Evolutionary conservation across 192 early-diverging fungal genomes (phyloP).

Genomic region (Backusella liffmaniae): DNA sequence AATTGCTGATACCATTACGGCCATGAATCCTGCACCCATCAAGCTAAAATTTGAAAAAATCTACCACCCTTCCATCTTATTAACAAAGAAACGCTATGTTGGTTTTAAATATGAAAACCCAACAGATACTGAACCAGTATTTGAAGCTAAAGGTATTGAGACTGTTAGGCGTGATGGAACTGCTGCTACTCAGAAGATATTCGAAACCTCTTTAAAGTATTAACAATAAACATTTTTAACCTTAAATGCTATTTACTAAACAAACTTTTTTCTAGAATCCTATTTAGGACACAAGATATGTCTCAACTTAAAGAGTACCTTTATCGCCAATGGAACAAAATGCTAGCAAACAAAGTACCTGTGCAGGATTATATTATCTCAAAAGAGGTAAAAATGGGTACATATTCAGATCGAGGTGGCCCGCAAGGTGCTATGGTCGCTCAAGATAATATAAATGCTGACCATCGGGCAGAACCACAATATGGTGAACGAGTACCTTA

Average conservation of each 20-base stretch:
- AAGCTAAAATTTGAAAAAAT: conserved; percentile 97
- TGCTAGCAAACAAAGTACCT: conserved; percentile 64
- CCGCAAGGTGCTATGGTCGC: conserved; percentile 39
- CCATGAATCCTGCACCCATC: conserved; percentile 74
- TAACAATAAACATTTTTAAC: conserved; percentile 9
- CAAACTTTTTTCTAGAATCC: conserved; percentile 40
- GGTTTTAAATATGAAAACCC: conserved; percentile 78
- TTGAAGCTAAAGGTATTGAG: conserved; percentile 97
- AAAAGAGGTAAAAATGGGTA: conserved; percentile 80
- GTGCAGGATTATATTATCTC: conserved; percentile 86
- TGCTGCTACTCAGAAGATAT: conserved; percentile 70
- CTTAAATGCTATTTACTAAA: neutral
- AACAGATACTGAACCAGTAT: conserved; percentile 63
- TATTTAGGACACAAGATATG: conserved; percentile 83
- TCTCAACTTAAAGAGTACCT: conserved; percentile 77
- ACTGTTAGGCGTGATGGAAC: conserved; percentile 91
- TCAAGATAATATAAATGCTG: conserved; percentile 60
- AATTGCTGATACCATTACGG: conserved; percentile 76
- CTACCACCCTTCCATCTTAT: conserved; percentile 83
- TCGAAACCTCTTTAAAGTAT: conserved; percentile 74
- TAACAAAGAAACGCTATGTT: conserved; percentile 94
- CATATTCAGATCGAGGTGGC: conserved; percentile 56
- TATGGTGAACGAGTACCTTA: conserved; percentile 90
- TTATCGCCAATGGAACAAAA: conserved; percentile 65
- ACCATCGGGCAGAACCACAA: conserved; percentile 78